phyloP scores from a whole-genome alignment of 2,329 filamentous ascomycete species.

The Diaporthe ilicicola region DNA sequence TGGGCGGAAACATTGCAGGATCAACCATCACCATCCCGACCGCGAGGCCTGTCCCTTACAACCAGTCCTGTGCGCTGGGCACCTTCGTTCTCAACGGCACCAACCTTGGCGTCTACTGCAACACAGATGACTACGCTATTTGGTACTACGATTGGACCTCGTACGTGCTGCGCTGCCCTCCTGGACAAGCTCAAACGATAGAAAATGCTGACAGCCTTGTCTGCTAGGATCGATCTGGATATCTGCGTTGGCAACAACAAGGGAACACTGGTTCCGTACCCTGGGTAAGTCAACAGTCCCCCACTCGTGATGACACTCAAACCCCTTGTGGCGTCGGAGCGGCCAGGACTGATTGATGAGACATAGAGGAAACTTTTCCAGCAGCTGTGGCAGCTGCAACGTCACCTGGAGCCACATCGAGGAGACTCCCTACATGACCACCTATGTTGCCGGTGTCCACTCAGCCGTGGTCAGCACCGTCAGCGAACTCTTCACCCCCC shows the following conservation, averaged over 20 bases:
- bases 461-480: conserved; percentile 38
- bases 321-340: too few relatives aligned
- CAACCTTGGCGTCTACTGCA: conserved; percentile 51
- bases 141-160: conserved; percentile 52
- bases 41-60: conserved; percentile 16
- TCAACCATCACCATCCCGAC: conserved; percentile 16
- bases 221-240: conserved; percentile 47
- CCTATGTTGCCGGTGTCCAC: conserved; percentile 35
- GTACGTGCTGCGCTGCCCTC: conserved; percentile 39
- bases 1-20: conserved; percentile 19
- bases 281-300: not conserved
- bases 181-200: not conserved
- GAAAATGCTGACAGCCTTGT: conserved; percentile 7
- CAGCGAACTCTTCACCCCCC: conserved; percentile 37
- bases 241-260: conserved; percentile 41
- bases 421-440: conserved; percentile 41
- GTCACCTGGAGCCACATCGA: conserved; percentile 37
- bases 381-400: conserved; percentile 41
- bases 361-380: conserved; percentile 41
- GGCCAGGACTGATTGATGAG: conserved; percentile 7
- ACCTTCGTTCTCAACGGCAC: conserved; percentile 43
- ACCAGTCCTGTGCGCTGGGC: conserved; percentile 46
- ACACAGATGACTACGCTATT: conserved; percentile 44
- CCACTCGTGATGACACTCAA: not conserved
- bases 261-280: conserved; percentile 35